phyloP scores from a whole-genome alignment of 1,284 basidiomycete species.

The Fistulinella staudtii region DNA sequence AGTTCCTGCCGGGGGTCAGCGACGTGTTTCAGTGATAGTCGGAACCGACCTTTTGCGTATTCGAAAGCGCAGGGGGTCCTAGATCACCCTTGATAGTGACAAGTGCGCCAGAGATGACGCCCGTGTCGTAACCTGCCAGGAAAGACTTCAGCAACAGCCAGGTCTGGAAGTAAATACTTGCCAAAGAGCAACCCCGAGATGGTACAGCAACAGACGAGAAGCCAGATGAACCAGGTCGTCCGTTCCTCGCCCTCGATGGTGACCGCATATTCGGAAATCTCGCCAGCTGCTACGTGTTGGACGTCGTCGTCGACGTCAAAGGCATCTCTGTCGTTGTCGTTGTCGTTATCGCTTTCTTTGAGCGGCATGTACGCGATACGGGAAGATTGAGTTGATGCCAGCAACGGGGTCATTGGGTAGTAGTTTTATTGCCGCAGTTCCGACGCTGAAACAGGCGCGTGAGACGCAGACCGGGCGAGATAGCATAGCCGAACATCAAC shows the following conservation, averaged over 20 bases:
- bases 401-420: no score
- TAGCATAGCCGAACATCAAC: no score
- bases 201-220: slow-evolving; percentile 60
- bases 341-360: not conserved
- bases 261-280: slow-evolving; percentile 58
- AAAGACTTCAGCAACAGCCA: slow-evolving; percentile 1
- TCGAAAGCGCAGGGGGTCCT: slow-evolving; percentile 53
- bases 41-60: slow-evolving; percentile 57
- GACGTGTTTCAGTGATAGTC: not conserved
- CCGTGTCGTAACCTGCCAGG: slow-evolving; percentile 73
- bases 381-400: no score
- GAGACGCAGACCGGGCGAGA: no score
- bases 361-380: no score
- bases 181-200: slow-evolving; percentile 79
- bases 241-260: slow-evolving; percentile 67
- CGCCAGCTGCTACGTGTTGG: slow-evolving; percentile 33
- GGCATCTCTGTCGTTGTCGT: slow-evolving; percentile 3
- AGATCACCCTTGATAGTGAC: slow-evolving; percentile 71
- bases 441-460: no score
- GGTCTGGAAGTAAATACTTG: slow-evolving; percentile 28
- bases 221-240: slow-evolving; percentile 69
- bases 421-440: no score
- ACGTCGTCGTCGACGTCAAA: slow-evolving; percentile 17
- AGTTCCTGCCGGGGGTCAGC: slow-evolving; percentile 50
- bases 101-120: slow-evolving; percentile 73